A percentile compares a stretch with the other conserved stretches of the same genome.
Evolutionary conservation across 768 basidiomycete genomes (phyloP).

Genomic region (Calocera cornea): DNA sequence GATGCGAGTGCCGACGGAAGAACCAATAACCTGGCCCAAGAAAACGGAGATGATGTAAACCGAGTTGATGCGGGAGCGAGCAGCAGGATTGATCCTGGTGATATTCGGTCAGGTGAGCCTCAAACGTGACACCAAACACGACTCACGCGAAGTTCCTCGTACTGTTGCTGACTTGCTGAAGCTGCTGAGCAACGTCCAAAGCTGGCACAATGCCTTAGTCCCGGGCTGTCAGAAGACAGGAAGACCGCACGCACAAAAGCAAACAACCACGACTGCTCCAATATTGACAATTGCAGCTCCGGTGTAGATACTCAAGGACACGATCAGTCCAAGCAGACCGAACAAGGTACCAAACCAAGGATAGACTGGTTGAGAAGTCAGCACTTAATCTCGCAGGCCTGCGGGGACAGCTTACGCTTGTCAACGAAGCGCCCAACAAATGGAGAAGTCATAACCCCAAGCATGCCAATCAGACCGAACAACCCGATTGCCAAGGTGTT

Average conservation of each 20-base stretch:
- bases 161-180: slow-evolving; percentile 52
- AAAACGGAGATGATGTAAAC: slow-evolving; percentile 62
- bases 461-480: slow-evolving; percentile 56
- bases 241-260: slow-evolving; percentile 34
- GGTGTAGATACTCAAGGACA: slow-evolving; percentile 50
- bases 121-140: neutral
- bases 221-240: neutral
- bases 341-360: slow-evolving; percentile 66
- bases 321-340: slow-evolving; percentile 34
- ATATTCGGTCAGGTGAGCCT: slow-evolving; percentile 17
- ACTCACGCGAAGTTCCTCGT: slow-evolving; percentile 45
- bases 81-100: slow-evolving; percentile 29
- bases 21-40: slow-evolving; percentile 73
- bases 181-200: slow-evolving; percentile 59
- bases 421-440: slow-evolving; percentile 25
- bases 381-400: slow-evolving; percentile 22
- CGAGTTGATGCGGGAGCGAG: slow-evolving; percentile 63
- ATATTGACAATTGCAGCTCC: slow-evolving; percentile 58
- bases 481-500: slow-evolving; percentile 52
- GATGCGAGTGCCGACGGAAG: slow-evolving; percentile 55
- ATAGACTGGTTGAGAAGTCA: slow-evolving; percentile 54
- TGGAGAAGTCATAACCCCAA: slow-evolving; percentile 31
- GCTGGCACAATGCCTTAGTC: neutral
- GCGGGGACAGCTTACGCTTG: slow-evolving; percentile 3
- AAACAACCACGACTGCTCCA: slow-evolving; percentile 53